These are phyloP conservation scores for Phlebiopsis gigantea DNA, from an alignment of 768 basidiomycete species.

Conservation along the genomic window DNA sequence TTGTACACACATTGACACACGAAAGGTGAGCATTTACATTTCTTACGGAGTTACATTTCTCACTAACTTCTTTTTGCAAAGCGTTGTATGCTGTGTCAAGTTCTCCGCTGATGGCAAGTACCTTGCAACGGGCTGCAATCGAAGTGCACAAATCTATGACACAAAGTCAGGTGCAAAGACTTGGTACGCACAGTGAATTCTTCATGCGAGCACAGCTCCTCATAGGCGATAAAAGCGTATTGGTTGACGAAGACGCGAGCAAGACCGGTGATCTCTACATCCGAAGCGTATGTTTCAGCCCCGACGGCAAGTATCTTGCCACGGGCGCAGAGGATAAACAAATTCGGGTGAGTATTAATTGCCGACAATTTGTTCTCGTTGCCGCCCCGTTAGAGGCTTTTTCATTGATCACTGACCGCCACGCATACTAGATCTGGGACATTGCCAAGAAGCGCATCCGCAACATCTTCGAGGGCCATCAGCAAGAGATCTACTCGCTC, in stretches of 20 bases:
- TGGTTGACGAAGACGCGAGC: slow-evolving; percentile 70
- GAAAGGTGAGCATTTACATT: slow-evolving; percentile 57
- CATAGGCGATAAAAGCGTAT: slow-evolving; percentile 42
- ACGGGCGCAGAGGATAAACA: slow-evolving; percentile 89
- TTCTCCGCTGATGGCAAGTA: slow-evolving; percentile 93
- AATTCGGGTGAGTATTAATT: slow-evolving; percentile 62
- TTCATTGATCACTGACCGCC: background rate
- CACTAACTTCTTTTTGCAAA: slow-evolving; percentile 23
- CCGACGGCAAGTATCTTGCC: slow-evolving; percentile 65
- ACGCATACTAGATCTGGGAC: slow-evolving; percentile 77
- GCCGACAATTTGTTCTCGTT: slow-evolving; percentile 1
- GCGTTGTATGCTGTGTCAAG: slow-evolving; percentile 85
- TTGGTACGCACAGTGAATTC: slow-evolving; percentile 78
- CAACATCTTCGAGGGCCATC: slow-evolving; percentile 81
- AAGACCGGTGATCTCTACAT: slow-evolving; percentile 86
- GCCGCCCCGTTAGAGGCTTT: background rate
- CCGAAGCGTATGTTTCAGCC: slow-evolving; percentile 76
- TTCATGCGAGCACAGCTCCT: slow-evolving; percentile 1
- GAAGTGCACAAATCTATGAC: slow-evolving; percentile 93
- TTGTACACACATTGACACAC: slow-evolving; percentile 86
- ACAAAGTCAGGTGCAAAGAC: slow-evolving; percentile 81
- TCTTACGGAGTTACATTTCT: background rate
- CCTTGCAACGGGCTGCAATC: slow-evolving; percentile 94
- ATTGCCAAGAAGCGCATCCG: slow-evolving; percentile 76
- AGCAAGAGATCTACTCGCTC: slow-evolving; percentile 91